Percentiles rank a stretch among this genome's conserved stretches.
phyloP scores from a whole-genome alignment of 2,329 filamentous ascomycete species.

The Colletotrichum sp. region DNA sequence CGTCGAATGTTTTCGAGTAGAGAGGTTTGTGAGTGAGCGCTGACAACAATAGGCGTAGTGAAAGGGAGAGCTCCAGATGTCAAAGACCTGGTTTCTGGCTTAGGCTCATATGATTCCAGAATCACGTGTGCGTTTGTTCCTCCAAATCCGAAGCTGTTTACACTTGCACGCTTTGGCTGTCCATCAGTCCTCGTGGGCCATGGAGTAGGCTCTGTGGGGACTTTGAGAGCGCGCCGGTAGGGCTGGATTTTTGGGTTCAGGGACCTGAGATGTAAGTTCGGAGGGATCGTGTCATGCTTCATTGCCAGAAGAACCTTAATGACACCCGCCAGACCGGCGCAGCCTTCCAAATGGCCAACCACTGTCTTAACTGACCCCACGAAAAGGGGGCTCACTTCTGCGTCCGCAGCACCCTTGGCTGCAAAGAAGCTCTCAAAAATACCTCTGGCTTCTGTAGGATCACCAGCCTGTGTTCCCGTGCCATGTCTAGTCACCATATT shows the following conservation, averaged over 20 bases:
- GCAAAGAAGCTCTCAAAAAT: conserved; percentile 28
- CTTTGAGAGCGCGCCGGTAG: conserved; percentile 22
- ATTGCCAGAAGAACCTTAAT: conserved; percentile 3
- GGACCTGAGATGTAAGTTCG: conserved; percentile 1
- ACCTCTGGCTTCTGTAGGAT: conserved; percentile 49
- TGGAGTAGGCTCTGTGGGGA: conserved; percentile 22
- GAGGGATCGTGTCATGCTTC: not conserved
- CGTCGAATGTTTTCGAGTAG: not conserved
- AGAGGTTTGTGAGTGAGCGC: not conserved
- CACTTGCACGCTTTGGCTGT: conserved; percentile 38
- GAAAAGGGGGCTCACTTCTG: conserved; percentile 21
- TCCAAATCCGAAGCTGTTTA: conserved; percentile 35
- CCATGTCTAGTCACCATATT: conserved; percentile 30
- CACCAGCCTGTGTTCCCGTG: conserved; percentile 52
- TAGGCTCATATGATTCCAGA: conserved; percentile 18
- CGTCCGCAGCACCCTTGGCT: not conserved
- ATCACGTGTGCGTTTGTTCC: conserved; percentile 32
- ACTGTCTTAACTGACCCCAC: conserved; percentile 30
- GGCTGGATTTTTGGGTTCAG: conserved; percentile 21
- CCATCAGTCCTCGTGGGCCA: conserved; percentile 27
- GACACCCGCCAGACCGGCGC: conserved; percentile 14
- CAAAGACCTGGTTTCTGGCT: not conserved
- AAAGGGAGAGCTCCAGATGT: fast-evolving
- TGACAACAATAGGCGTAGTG: not conserved
- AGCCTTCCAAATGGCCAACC: conserved; percentile 30